Conservation (phyloP, 108 stramenopile genomes). For the Cylindrotheca closterium region DNA sequence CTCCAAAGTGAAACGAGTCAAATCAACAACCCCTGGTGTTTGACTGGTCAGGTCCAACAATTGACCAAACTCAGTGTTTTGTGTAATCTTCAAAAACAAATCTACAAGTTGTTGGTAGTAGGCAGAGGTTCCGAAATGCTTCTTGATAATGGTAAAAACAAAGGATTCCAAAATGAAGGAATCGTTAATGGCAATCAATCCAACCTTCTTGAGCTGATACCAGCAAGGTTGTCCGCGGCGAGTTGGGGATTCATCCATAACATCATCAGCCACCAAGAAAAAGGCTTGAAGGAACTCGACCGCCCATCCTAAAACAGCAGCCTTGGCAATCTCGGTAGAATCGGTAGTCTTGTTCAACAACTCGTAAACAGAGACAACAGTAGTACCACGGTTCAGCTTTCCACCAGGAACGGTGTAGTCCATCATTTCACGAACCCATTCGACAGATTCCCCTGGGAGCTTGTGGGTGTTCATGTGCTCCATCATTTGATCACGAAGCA, state of each 20-base stretch:
- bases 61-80: constrained; percentile 97
- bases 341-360: constrained; percentile 35
- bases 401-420: constrained; percentile 94
- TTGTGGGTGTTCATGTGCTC: constrained; percentile 57
- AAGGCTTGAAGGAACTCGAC: constrained; percentile 97
- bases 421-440: constrained; percentile 74
- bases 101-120: constrained; percentile 51
- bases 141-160: constrained; percentile 87
- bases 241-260: constrained; percentile 97
- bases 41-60: constrained; percentile 59
- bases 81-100: constrained; percentile 66
- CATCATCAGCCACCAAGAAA: constrained; percentile 98
- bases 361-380: constrained; percentile 53
- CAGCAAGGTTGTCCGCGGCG: constrained; percentile 98
- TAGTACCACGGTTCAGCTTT: constrained; percentile 92
- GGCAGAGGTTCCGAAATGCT: constrained; percentile 42
- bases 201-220: constrained; percentile 75
- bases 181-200: constrained; percentile 89
- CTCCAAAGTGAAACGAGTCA: constrained; percentile 80
- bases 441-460: constrained; percentile 42
- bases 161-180: constrained; percentile 77
- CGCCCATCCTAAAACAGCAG: constrained; percentile 92
- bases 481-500: constrained; percentile 58
- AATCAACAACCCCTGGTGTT: constrained; percentile 67
- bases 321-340: constrained; percentile 14